Evolutionary conservation across 1,284 basidiomycete genomes (phyloP).

Genomic region (Rhodotorula sp.): DNA sequence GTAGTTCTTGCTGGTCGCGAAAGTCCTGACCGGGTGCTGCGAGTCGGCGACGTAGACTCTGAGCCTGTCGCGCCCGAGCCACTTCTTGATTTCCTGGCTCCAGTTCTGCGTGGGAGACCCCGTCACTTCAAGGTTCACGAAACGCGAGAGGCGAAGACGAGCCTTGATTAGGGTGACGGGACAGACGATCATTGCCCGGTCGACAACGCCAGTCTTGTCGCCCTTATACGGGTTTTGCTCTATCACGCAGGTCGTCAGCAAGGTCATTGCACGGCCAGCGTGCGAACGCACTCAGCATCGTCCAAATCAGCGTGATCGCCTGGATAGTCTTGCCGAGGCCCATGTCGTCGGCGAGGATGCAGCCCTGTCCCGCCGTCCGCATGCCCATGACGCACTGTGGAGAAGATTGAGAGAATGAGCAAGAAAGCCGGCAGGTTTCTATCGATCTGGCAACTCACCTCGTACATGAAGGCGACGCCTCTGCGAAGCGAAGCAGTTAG

Average conservation of each 20-base stretch:
- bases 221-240: conserved; percentile 79
- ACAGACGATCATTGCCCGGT: conserved; percentile 81
- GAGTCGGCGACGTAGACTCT: conserved; percentile 78
- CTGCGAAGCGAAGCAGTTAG: conserved; percentile 10
- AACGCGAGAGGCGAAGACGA: not conserved
- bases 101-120: too few relatives aligned
- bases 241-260: conserved; percentile 44
- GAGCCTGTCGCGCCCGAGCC: conserved; percentile 78
- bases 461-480: conserved; percentile 76
- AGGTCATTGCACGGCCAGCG: not conserved
- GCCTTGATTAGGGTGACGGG: conserved; percentile 87
- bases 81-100: conserved; percentile 93
- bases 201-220: conserved; percentile 52
- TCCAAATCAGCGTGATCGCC: conserved; percentile 85
- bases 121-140: too few relatives aligned
- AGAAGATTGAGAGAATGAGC: not conserved
- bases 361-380: conserved; percentile 76
- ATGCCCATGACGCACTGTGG: conserved; percentile 80
- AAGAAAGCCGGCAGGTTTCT: too few relatives aligned
- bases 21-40: conserved; percentile 66
- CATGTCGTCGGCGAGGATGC: conserved; percentile 97
- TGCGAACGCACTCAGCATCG: conserved; percentile 68
- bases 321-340: conserved; percentile 86
- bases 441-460: conserved; percentile 51
- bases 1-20: conserved; percentile 67